These are phyloP conservation scores for Lycium barbarum DNA, from an alignment of 257 asterid genomes.

Conservation along the genomic window DNA sequence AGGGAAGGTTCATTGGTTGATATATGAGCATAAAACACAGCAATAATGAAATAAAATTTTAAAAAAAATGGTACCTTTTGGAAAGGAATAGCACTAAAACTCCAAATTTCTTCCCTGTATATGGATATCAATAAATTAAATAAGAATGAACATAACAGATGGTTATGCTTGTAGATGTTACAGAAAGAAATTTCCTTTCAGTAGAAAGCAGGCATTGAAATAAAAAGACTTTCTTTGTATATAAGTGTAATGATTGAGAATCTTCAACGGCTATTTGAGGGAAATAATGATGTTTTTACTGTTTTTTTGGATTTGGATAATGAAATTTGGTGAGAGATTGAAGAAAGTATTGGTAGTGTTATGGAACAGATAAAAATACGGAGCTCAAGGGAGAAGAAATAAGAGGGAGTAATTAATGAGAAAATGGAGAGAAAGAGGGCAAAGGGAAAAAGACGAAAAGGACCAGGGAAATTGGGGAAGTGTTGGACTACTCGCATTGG, in stretches of 20 bases:
- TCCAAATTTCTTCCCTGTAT: not conserved
- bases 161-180: not conserved
- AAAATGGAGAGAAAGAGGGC: slow-evolving; percentile 26
- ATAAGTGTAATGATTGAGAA: not conserved
- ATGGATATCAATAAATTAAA: not conserved
- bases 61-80: not conserved
- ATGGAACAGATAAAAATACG: slow-evolving; percentile 13
- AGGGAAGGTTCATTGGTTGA: not conserved
- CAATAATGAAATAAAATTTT: not conserved
- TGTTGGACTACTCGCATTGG: slow-evolving; percentile 35
- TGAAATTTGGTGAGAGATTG: not conserved
- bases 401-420: not conserved
- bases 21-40: not conserved
- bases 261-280: not conserved
- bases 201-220: slow-evolving; percentile 3
- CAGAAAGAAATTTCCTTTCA: not conserved
- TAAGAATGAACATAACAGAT: not conserved
- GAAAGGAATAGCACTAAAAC: not conserved
- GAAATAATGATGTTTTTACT: not conserved
- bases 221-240: too few species aligned
- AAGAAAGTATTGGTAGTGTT: not conserved
- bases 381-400: slow-evolving; percentile 9
- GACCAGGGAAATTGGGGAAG: slow-evolving; percentile 30
- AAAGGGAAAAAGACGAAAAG: not conserved
- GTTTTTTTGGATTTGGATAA: not conserved